A percentile compares a stretch with the other conserved stretches of the same genome.
Conservation (phyloP, 345 rosid genomes). For the Camelina neglecta region DNA sequence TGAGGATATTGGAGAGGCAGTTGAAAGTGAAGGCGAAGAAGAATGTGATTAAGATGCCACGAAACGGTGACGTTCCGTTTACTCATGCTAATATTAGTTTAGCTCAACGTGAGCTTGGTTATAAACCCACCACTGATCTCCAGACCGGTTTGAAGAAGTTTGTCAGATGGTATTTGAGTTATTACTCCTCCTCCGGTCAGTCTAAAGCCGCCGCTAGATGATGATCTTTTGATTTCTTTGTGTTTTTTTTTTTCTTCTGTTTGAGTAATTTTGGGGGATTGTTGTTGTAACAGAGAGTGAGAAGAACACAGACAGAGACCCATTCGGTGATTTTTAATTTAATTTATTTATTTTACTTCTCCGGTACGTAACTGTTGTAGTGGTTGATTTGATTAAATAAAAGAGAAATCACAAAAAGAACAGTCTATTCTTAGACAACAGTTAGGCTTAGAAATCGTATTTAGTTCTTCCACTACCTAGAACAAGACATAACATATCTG, state of each 20-base stretch:
- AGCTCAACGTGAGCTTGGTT: conserved; percentile 79
- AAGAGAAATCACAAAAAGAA: conserved; percentile 1
- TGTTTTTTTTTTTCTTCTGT: background rate
- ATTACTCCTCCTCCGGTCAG: conserved; percentile 62
- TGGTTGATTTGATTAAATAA: conserved; percentile 17
- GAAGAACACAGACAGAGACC: background rate
- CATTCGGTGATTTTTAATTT: conserved; percentile 20
- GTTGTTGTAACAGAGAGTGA: conserved; percentile 2
- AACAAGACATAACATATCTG: conserved; percentile 85
- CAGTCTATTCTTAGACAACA: background rate
- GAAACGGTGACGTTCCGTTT: conserved; percentile 90
- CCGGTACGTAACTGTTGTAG: conserved; percentile 10
- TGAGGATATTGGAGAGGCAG: conserved; percentile 77
- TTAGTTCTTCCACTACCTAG: conserved; percentile 88
- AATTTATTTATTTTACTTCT: conserved; percentile 24
- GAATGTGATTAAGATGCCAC: conserved; percentile 78
- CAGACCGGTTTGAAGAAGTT: conserved; percentile 91
- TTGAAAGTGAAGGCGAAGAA: conserved; percentile 87
- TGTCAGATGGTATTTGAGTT: conserved; percentile 83
- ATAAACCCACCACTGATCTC: conserved; percentile 87
- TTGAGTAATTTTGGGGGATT: conserved; percentile 30
- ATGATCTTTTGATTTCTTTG: conserved; percentile 49
- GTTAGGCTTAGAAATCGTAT: conserved; percentile 65
- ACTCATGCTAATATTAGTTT: conserved; percentile 93
- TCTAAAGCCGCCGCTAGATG: conserved; percentile 60